phyloP scores from a whole-genome alignment of 2,329 filamentous ascomycete genomes.

The Helminthosporium solani region DNA sequence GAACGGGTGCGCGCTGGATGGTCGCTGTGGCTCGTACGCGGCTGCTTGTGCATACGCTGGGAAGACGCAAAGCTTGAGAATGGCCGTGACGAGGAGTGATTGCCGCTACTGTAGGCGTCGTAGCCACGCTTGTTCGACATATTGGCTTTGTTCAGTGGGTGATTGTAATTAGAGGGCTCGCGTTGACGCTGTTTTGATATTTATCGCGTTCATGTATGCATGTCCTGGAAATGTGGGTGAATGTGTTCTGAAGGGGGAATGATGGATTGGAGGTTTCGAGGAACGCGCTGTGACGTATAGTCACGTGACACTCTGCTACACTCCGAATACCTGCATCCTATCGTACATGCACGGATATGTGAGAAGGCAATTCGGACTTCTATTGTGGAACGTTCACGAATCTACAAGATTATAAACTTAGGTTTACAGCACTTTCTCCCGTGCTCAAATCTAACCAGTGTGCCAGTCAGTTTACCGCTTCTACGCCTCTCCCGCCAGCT shows the following conservation, averaged over 20 bases:
- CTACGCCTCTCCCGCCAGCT: constrained; percentile 13
- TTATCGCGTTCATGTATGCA: too few species aligned
- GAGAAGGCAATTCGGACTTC: too few species aligned
- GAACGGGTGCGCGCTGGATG: constrained; percentile 11
- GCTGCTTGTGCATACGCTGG: constrained; percentile 27
- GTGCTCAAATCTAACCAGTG: too few species aligned
- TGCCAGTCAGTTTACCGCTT: too few species aligned
- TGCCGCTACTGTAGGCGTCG: constrained; percentile 4
- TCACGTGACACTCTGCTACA: constrained; percentile 17
- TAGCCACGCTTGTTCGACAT: constrained; percentile 16
- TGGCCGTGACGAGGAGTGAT: constrained; percentile 23
- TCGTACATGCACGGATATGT: too few species aligned
- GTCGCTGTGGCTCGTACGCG: constrained; percentile 20
- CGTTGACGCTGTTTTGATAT: neutral
- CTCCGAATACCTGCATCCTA: too few species aligned
- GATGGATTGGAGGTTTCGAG: constrained; percentile 3
- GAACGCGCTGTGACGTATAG: constrained; percentile 17
- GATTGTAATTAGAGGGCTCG: neutral
- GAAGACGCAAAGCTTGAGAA: constrained; percentile 14
- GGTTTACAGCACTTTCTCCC: too few species aligned
- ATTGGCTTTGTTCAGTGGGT: neutral
- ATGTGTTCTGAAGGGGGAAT: constrained; percentile 1
- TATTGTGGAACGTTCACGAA: too few species aligned
- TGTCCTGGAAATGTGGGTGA: too few species aligned
- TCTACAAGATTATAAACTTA: too few species aligned